These are phyloP conservation scores for Cercospora sp. DNA, from an alignment of 2,329 filamentous ascomycete species.

Conservation along the genomic window DNA sequence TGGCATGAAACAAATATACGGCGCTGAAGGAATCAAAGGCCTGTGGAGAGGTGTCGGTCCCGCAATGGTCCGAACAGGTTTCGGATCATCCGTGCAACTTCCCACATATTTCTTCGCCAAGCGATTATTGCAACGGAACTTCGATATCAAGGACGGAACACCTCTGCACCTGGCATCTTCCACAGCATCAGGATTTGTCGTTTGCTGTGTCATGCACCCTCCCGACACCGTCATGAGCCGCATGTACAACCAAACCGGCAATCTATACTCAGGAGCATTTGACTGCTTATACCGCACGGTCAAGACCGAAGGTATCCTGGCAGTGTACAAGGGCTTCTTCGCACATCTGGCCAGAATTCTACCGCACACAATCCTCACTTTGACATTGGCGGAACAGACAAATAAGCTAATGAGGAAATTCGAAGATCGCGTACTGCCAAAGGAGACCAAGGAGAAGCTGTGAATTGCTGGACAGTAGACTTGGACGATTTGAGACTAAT, in stretches of 20 bases:
- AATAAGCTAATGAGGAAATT: conserved; percentile 85
- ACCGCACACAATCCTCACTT: conserved; percentile 79
- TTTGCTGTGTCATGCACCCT: conserved; percentile 97
- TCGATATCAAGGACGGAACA: conserved; percentile 87
- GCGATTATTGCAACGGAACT: conserved; percentile 74
- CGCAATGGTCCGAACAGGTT: conserved; percentile 93
- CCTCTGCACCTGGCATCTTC: conserved; percentile 86
- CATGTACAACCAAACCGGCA: conserved; percentile 98
- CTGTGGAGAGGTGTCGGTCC: conserved; percentile 88
- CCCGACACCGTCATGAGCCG: conserved; percentile 99
- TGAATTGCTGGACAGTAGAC: conserved; percentile 1
- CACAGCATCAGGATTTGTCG: conserved; percentile 87
- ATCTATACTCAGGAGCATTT: conserved; percentile 89
- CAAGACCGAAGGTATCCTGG: conserved; percentile 83
- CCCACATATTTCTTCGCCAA: conserved; percentile 99
- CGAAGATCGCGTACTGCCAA: conserved; percentile 58
- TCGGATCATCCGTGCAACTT: conserved; percentile 91
- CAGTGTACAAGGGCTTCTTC: conserved; percentile 97
- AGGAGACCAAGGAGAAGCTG: conserved; percentile 32
- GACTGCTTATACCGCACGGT: conserved; percentile 92
- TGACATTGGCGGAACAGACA: conserved; percentile 93
- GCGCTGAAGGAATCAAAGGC: conserved; percentile 72
- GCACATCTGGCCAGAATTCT: conserved; percentile 92
- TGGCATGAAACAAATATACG: conserved; percentile 77
- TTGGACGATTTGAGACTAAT: neutral